A percentile compares a stretch with the other conserved stretches of the same genome.
These are phyloP conservation scores for Kuraishia capsulata DNA, from an alignment of 805 yeast genomes.

Conservation along the genomic window DNA sequence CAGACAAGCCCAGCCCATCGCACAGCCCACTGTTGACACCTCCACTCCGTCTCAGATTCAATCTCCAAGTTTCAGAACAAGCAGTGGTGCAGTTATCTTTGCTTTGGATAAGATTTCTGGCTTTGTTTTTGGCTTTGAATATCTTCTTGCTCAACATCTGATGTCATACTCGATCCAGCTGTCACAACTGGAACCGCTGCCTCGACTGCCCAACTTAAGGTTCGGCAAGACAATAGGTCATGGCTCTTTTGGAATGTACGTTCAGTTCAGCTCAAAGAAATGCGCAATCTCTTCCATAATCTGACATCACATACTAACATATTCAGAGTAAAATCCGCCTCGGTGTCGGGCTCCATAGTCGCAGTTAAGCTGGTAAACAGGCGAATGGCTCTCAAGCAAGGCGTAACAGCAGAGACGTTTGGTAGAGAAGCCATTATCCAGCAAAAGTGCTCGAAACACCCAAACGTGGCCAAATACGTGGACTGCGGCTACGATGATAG, in stretches of 20 bases:
- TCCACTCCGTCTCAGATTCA: too few species aligned
- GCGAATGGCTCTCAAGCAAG: conserved; percentile 20
- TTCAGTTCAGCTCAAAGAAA: too few species aligned
- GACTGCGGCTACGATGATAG: conserved; percentile 44
- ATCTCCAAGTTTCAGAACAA: too few species aligned
- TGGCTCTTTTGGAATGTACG: conserved; percentile 56
- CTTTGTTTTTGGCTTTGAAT: too few species aligned
- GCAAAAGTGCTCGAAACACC: conserved; percentile 46
- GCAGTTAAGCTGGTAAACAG: conserved; percentile 53
- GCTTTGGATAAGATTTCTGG: too few species aligned
- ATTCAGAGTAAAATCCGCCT: background rate
- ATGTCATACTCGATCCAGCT: conserved; percentile 9
- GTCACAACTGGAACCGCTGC: conserved; percentile 39
- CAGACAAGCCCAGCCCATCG: too few species aligned
- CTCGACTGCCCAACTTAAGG: conserved; percentile 34
- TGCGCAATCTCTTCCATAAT: background rate
- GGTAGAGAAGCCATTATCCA: conserved; percentile 53
- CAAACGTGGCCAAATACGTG: conserved; percentile 46
- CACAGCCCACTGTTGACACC: too few species aligned
- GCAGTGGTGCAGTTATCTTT: too few species aligned
- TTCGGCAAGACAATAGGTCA: conserved; percentile 51
- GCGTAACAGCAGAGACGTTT: conserved; percentile 23
- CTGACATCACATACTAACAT: background rate
- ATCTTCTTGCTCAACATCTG: too few species aligned
- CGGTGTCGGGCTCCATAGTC: conserved; percentile 18